phyloP scores from a whole-genome alignment of 345 rosid genomes.

The Cardamine occulta region DNA sequence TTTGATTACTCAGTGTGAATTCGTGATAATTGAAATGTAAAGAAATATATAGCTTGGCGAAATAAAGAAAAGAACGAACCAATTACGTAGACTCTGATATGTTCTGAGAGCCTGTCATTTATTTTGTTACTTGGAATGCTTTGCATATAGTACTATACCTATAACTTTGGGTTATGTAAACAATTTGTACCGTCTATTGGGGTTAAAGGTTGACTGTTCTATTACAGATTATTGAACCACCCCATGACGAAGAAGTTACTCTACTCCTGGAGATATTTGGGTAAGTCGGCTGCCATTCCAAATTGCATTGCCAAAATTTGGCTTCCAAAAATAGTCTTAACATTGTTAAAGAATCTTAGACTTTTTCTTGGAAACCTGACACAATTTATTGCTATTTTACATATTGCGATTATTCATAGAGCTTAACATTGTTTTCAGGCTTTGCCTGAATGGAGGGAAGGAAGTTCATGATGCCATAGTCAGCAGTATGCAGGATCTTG shows the following conservation, averaged over 20 bases:
- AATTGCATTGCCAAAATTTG: conserved; percentile 6
- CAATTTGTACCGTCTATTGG: conserved; percentile 5
- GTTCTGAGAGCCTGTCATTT: conserved; percentile 5
- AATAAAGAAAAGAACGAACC: conserved; percentile 5
- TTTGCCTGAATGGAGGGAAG: conserved; percentile 88
- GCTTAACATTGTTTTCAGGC: conserved; percentile 49
- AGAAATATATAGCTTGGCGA: conserved; percentile 4
- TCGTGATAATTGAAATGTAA: conserved; percentile 6
- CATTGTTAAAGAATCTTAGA: neutral
- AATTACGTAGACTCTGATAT: conserved; percentile 12
- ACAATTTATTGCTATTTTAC: conserved; percentile 25
- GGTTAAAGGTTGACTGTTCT: conserved; percentile 19
- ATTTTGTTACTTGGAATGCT: neutral
- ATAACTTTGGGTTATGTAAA: conserved; percentile 22
- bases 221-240: conserved; percentile 92
- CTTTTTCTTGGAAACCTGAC: neutral
- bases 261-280: conserved; percentile 83
- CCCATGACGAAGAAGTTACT: conserved; percentile 87
- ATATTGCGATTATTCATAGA: conserved; percentile 21
- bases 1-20: neutral
- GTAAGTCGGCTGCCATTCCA: conserved; percentile 53
- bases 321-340: no score
- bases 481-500: conserved; percentile 94
- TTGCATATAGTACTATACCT: neutral
- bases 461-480: conserved; percentile 93